A percentile compares a stretch with the other conserved stretches of the same genome.
Evolutionary conservation across 1,284 basidiomycete genomes (phyloP).

Genomic region (Vanrija sp.): DNA sequence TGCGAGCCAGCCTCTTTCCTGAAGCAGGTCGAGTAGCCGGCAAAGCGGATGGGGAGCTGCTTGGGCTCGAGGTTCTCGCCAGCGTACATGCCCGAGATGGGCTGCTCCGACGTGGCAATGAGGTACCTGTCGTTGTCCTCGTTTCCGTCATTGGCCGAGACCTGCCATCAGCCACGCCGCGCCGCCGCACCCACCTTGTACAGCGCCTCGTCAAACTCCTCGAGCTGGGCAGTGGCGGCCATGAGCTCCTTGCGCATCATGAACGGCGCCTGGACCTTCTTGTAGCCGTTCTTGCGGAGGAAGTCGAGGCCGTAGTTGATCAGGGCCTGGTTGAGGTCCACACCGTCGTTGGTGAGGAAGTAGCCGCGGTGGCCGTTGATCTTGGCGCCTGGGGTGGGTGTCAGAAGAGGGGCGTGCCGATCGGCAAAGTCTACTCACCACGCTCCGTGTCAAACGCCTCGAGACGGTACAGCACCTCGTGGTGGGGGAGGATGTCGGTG

Average conservation of each 20-base stretch:
- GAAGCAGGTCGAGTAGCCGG: constrained; percentile 87
- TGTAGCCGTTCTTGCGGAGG: constrained; percentile 74
- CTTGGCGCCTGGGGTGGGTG: constrained; percentile 65
- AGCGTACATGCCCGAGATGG: constrained; percentile 89
- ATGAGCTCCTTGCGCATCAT: constrained; percentile 98
- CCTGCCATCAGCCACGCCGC: constrained; percentile 50
- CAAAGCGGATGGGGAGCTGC: constrained; percentile 73
- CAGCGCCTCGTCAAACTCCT: constrained; percentile 96
- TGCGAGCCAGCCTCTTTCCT: constrained; percentile 96
- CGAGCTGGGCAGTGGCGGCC: constrained; percentile 95
- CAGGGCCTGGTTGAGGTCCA: constrained; percentile 95
- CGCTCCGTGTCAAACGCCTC: constrained; percentile 96
- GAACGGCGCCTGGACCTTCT: constrained; percentile 95
- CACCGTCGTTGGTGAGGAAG: constrained; percentile 90
- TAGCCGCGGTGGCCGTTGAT: constrained; percentile 93
- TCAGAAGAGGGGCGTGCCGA: not conserved
- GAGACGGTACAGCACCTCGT: constrained; percentile 88
- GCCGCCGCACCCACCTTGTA: constrained; percentile 70
- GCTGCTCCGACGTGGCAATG: constrained; percentile 97
- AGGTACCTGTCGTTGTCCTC: constrained; percentile 97
- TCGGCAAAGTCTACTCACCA: constrained; percentile 53
- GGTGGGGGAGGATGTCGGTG: constrained; percentile 82
- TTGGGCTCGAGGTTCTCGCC: constrained; percentile 98
- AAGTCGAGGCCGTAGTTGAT: constrained; percentile 95
- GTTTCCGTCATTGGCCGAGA: constrained; percentile 56